Evolutionary conservation across 2,329 filamentous ascomycete species (phyloP), one percentile per base, ranked within the genome.

Genomic region (Xylariaceae sp.): DNA sequence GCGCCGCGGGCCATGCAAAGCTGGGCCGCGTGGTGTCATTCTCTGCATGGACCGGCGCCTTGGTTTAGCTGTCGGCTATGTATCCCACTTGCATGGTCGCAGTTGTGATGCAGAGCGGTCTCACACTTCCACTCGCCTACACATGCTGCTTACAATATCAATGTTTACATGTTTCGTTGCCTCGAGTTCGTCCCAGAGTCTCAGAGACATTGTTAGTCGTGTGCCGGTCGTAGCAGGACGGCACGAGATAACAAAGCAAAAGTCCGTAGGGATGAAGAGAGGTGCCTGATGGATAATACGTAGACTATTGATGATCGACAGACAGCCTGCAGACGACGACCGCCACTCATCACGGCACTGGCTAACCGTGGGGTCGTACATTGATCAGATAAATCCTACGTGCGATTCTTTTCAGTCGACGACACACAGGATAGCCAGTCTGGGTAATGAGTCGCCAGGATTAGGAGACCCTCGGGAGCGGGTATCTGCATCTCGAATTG

Each of bases 301-400:
- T 8, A 23, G 23, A 57, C 56, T 62, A 62, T 62, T 57, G 53
- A 17, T 6, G 57, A 62, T 62, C 60, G 50, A 56, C 60, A 55
- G 53, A 55, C 42, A 30, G 51, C 39, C 57, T 45, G 30, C 47
- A 52, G 42, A 54, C 53, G 45, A 42, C 45, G n/a, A 54, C 42
- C 56, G 53, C 57, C 51, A 55, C 54, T 45, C 56, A 62, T 62
- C 60, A 59, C 60, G 56, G 50, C 18, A 48, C 50, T 34, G 23
- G 7, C 44, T 13, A 35, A 23, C 34, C 39, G 49, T 18, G 37
- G 51, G 57, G 37, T 18, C 47, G 10, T 1, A 18, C 47, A 49
- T 47, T 49, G 56, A 56, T 59, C 17, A 55, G 47, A 30, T 30
- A 35, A 44, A 55, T 55, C 18, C 51, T n/a, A 49, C 47, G 45